Base-by-base conservation (phyloP, 2,329 filamentous ascomycete species). In the Aureobasidium vineae region DNA sequence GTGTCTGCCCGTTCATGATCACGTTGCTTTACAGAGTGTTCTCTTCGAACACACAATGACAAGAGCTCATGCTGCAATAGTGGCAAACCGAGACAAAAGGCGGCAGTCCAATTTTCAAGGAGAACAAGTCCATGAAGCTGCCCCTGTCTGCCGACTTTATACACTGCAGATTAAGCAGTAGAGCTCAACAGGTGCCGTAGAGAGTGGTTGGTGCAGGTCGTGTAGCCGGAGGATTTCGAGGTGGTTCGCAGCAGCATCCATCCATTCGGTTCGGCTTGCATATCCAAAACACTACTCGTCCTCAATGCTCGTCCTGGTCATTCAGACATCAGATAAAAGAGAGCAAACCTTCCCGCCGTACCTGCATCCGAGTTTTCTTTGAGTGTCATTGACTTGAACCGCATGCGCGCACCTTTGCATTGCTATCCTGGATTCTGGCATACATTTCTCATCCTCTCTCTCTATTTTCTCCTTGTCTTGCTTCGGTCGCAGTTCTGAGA, bases 261-360 rank as follows among this genome's bases (percentile, higher is more conserved):
- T 43, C 45, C 31, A 47, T 66, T 33, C 72, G 72, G 71, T 64
- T 63, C 67, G 71, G 71, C 73, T 74, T 73, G 73, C 73, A 74
- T 69, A 65, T 70, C 63, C 69, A 69, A 72, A 71, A 72, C 70
- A 71, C 67, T 68, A 65, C 36, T 61, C 66, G 63, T 68, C 68
- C 68, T 68, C 59, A 54, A 69, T 66, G 66, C 63, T 70, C 70
- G 66, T 70, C 71, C 69, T 71, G 69, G 70, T 68, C 66, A 65
- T 68, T 8, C 40, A 38, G 28, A 52, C 41, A 19, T 60, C 43
- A 43, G 43, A 50, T 60, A 59, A 66, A 66, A 43, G 45, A 52
- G 43, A 43, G 53, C 64, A 33, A 33, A 21, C 43, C 41, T 49
- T 60, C 63, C 41, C 45, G 52, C 41, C 19, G 63, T 54, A 54